Conservation (phyloP, 768 basidiomycete genomes). For the Serendipita sp. region DNA sequence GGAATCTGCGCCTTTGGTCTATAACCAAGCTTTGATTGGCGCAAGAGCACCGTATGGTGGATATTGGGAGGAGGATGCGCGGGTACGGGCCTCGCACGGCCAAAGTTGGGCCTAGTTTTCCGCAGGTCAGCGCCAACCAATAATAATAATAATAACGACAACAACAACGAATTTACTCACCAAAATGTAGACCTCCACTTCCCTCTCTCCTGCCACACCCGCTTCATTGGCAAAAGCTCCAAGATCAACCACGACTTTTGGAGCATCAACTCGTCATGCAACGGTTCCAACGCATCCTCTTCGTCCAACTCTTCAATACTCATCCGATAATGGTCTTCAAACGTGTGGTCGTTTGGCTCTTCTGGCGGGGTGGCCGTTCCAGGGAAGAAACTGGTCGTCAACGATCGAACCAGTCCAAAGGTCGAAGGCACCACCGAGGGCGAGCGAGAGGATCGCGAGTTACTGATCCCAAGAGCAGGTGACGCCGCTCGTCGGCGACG, state of each 20-base stretch:
- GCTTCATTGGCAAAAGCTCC: neutral
- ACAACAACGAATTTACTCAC: neutral
- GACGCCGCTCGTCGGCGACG: neutral
- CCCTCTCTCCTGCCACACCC: neutral
- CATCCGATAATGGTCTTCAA: constrained; percentile 5
- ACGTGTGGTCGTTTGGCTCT: constrained; percentile 4
- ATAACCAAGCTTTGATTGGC: neutral
- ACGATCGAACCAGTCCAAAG: neutral
- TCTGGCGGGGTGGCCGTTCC: neutral
- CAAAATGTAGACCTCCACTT: neutral
- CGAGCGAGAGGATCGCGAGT: neutral
- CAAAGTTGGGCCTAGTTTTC: neutral
- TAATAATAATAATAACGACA: neutral
- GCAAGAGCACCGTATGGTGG: constrained; percentile 1
- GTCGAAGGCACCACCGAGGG: neutral
- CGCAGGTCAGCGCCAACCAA: neutral
- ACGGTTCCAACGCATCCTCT: constrained; percentile 5
- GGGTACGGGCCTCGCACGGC: neutral
- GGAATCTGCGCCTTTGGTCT: neutral
- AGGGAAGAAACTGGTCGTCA: neutral
- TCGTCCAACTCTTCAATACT: neutral
- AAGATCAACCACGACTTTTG: neutral
- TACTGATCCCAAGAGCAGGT: neutral
- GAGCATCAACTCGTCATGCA: constrained; percentile 1
- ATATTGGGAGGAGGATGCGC: constrained; percentile 2